Evolutionary conservation across 495 filamentous ascomycete species (phyloP).

Genomic region (Aspergillus kassunensis): DNA sequence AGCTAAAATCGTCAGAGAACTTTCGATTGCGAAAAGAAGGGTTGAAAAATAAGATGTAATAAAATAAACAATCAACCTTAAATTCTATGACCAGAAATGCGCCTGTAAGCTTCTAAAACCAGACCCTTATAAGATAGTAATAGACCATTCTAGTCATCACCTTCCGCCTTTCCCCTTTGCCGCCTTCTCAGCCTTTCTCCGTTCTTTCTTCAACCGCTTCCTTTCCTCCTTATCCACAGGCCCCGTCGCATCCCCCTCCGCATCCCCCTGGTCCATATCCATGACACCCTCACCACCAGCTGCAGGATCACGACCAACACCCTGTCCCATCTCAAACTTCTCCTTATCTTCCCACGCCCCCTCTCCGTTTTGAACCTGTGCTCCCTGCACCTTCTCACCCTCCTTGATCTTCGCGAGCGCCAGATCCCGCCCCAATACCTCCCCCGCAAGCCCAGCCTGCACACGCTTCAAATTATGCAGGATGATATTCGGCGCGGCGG

Average conservation of each 20-base stretch:
- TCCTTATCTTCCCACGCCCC: slow-evolving; percentile 50
- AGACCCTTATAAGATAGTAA: too few species aligned
- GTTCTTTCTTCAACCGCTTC: slow-evolving; percentile 50
- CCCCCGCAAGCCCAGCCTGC: slow-evolving; percentile 59
- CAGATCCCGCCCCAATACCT: slow-evolving; percentile 49
- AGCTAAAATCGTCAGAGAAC: neutral
- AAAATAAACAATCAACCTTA: slow-evolving; percentile 1
- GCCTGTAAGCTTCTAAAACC: slow-evolving; percentile 12
- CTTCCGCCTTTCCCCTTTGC: slow-evolving; percentile 37
- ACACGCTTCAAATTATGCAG: slow-evolving; percentile 65
- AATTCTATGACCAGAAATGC: slow-evolving; percentile 4
- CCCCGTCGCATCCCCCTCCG: slow-evolving; percentile 18
- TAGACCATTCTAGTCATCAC: slow-evolving; percentile 15
- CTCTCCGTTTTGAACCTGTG: slow-evolving; percentile 15
- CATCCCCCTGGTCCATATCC: slow-evolving; percentile 24
- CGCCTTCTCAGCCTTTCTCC: slow-evolving; percentile 41
- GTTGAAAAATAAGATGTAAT: neutral
- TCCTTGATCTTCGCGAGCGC: slow-evolving; percentile 36
- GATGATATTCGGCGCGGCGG: slow-evolving; percentile 51
- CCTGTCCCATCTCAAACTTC: slow-evolving; percentile 43
- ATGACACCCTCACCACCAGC: slow-evolving; percentile 23
- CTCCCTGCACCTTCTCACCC: slow-evolving; percentile 30
- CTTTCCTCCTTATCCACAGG: slow-evolving; percentile 45
- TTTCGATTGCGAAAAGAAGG: neutral
- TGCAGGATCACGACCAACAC: slow-evolving; percentile 17